Percentiles rank a stretch among this genome's conserved stretches.
Evolutionary conservation across 106 monocot genomes (phyloP).

Genomic region (Hemerocallis citrina): DNA sequence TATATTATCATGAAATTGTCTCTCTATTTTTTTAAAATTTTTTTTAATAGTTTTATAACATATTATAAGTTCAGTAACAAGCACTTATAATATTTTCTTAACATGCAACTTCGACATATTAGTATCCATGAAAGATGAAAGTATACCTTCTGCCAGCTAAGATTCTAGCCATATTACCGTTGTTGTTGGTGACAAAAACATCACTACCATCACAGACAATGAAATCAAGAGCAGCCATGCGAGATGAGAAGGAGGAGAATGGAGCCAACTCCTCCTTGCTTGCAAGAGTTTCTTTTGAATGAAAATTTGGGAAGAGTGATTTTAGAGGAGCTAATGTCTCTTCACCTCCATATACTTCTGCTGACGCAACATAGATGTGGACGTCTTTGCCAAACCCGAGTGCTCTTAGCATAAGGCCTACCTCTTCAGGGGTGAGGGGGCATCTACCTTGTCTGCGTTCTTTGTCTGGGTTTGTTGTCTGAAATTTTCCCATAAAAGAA

Average conservation of each 20-base stretch:
- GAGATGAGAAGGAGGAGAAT: slow-evolving; percentile 63
- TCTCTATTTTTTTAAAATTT: neutral
- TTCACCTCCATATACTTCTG: slow-evolving; percentile 76
- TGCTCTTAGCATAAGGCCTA: slow-evolving; percentile 76
- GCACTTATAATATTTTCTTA: no score
- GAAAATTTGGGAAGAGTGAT: slow-evolving; percentile 66
- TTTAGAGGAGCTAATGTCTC: slow-evolving; percentile 59
- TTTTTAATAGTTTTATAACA: neutral
- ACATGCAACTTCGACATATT: no score
- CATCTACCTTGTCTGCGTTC: slow-evolving; percentile 75
- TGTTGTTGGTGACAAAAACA: slow-evolving; percentile 76
- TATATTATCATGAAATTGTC: neutral
- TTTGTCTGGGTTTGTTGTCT: slow-evolving; percentile 69
- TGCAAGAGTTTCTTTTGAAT: slow-evolving; percentile 71
- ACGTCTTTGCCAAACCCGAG: slow-evolving; percentile 61
- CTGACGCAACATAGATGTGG: slow-evolving; percentile 80
- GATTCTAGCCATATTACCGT: slow-evolving; percentile 84
- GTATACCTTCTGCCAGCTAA: slow-evolving; percentile 69
- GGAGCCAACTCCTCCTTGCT: slow-evolving; percentile 60
- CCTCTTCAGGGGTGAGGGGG: slow-evolving; percentile 76
- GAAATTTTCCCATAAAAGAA: neutral
- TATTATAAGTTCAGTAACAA: neutral
- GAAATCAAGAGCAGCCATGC: slow-evolving; percentile 85
- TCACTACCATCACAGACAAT: slow-evolving; percentile 79
- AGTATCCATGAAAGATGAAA: neutral